Evolutionary conservation across 345 rosid species (phyloP).

Genomic region (Boechera retrofracta): DNA sequence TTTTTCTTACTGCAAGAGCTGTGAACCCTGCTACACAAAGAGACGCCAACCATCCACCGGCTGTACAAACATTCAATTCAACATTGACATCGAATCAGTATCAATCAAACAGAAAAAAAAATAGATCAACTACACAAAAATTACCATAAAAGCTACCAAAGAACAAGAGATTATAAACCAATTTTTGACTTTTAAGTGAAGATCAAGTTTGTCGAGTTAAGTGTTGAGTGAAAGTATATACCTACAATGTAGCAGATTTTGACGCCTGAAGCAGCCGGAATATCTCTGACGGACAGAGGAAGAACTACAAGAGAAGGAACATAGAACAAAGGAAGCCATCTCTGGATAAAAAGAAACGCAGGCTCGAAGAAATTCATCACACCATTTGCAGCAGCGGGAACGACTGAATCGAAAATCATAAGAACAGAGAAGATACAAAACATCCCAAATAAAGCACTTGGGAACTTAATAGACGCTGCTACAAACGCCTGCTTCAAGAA

Average conservation of each 20-base stretch:
- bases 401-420: slow-evolving; percentile 59
- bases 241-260: slow-evolving; percentile 86
- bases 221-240: slow-evolving; percentile 22
- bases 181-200: neutral
- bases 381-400: slow-evolving; percentile 72
- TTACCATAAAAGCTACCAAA: neutral
- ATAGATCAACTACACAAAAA: neutral
- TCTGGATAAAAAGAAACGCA: slow-evolving; percentile 80
- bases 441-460: slow-evolving; percentile 96
- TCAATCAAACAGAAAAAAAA: neutral
- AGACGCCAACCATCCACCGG: slow-evolving; percentile 94
- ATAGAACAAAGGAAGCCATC: slow-evolving; percentile 97
- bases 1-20: slow-evolving; percentile 83
- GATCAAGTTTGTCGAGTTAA: neutral
- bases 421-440: slow-evolving; percentile 89
- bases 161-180: neutral
- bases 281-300: slow-evolving; percentile 88
- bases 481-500: slow-evolving; percentile 77
- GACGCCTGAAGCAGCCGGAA: slow-evolving; percentile 90
- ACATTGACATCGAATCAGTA: neutral
- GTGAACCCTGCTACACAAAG: slow-evolving; percentile 89
- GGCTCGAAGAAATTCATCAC: slow-evolving; percentile 87
- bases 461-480: slow-evolving; percentile 90
- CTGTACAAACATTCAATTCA: slow-evolving; percentile 49
- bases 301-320: slow-evolving; percentile 90